A percentile compares a stretch with the other conserved stretches of the same genome.
These are phyloP conservation scores for Blastobotrys elegans DNA, from an alignment of 1,139 yeast species.

Conservation along the genomic window DNA sequence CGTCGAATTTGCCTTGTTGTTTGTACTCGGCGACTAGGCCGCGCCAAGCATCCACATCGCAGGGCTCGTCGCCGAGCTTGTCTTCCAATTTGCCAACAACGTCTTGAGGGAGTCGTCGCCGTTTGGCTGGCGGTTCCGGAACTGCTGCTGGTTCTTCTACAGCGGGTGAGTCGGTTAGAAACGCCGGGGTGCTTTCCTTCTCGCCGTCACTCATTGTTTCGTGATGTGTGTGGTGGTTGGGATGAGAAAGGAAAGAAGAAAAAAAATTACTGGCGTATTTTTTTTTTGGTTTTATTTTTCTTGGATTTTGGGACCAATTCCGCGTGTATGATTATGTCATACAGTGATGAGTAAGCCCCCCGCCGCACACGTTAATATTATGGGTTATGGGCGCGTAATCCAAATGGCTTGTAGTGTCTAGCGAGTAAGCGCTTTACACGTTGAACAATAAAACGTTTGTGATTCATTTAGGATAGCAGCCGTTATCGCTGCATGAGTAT, in stretches of 20 bases:
- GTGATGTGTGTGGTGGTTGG: background rate
- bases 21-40: slow-evolving; percentile 51
- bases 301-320: no score
- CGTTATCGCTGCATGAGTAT: no score
- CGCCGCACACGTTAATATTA: background rate
- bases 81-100: slow-evolving; percentile 58
- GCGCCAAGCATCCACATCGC: slow-evolving; percentile 55
- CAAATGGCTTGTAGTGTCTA: no score
- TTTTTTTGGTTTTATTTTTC: no score
- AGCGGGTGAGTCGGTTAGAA: slow-evolving; percentile 11
- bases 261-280: no score
- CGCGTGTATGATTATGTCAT: no score
- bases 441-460: no score
- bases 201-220: background rate
- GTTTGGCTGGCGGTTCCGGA: slow-evolving; percentile 18
- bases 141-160: background rate
- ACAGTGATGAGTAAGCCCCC: background rate
- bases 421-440: no score
- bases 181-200: slow-evolving; percentile 10
- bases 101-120: slow-evolving; percentile 39
- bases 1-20: slow-evolving; percentile 57
- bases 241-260: background rate
- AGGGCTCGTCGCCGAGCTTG: slow-evolving; percentile 50
- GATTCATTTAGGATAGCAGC: no score
- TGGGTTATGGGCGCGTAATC: no score